These are phyloP conservation scores for Trametes cubensis DNA, from an alignment of 768 basidiomycete genomes.

Conservation along the genomic window DNA sequence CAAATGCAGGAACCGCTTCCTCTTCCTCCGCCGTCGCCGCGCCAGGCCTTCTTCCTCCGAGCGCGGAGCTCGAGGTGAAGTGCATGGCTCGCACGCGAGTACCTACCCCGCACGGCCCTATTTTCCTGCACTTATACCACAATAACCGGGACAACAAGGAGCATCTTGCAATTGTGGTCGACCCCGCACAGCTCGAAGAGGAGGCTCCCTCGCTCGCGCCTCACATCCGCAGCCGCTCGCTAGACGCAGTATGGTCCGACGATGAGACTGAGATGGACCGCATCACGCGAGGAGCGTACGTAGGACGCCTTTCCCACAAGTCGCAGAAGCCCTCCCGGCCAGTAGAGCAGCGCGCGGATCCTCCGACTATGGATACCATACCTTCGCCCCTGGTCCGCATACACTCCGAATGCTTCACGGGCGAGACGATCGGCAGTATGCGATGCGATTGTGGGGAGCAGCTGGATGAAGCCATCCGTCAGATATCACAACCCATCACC, in stretches of 20 bases:
- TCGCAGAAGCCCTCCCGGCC: slow-evolving; percentile 42
- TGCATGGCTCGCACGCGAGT: slow-evolving; percentile 98
- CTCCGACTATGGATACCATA: slow-evolving; percentile 36
- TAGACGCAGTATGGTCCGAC: slow-evolving; percentile 84
- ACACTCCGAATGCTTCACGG: slow-evolving; percentile 98
- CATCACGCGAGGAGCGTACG: slow-evolving; percentile 90
- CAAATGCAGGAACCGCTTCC: not conserved
- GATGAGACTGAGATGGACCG: slow-evolving; percentile 93
- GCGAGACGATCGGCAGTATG: slow-evolving; percentile 97
- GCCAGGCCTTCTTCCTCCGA: slow-evolving; percentile 21
- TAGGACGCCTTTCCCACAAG: slow-evolving; percentile 73
- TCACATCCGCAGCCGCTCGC: slow-evolving; percentile 72
- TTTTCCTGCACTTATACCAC: slow-evolving; percentile 93
- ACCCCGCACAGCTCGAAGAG: slow-evolving; percentile 80
- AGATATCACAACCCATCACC: slow-evolving; percentile 73
- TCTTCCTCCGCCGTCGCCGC: slow-evolving; percentile 22
- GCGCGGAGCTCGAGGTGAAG: slow-evolving; percentile 62
- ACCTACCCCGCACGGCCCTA: slow-evolving; percentile 92
- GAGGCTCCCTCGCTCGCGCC: slow-evolving; percentile 42
- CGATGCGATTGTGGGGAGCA: slow-evolving; percentile 99
- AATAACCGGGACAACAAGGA: slow-evolving; percentile 92
- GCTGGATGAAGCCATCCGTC: slow-evolving; percentile 93
- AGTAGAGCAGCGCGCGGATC: slow-evolving; percentile 11
- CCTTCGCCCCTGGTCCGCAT: slow-evolving; percentile 89
- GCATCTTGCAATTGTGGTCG: slow-evolving; percentile 93